These are phyloP conservation scores for Ramichloridium luteum DNA, from an alignment of 2,329 filamentous ascomycete genomes.

Conservation along the genomic window DNA sequence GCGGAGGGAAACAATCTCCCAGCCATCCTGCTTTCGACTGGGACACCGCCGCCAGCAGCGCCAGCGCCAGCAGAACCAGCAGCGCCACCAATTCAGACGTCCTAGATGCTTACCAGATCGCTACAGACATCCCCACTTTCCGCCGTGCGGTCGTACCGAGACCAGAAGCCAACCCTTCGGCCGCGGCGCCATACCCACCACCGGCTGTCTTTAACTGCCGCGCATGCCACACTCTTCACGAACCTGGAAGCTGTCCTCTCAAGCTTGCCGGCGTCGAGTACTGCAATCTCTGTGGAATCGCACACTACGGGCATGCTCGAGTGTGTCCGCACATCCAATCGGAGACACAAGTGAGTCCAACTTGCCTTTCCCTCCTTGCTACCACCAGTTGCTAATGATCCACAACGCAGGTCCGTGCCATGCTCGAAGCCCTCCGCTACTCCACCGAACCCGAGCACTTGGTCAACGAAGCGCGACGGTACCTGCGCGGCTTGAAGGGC, in stretches of 20 bases:
- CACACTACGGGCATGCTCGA: constrained; percentile 44
- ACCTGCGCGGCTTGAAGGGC: constrained; percentile 45
- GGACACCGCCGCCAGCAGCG: too few species aligned
- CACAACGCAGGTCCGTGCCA: constrained; percentile 42
- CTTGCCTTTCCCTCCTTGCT: background rate
- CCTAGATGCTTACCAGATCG: too few species aligned
- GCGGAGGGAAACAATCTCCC: too few species aligned
- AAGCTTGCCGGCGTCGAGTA: constrained; percentile 47
- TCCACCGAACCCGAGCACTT: constrained; percentile 44
- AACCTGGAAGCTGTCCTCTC: constrained; percentile 47
- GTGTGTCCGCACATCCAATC: constrained; percentile 52
- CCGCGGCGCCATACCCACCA: too few species aligned
- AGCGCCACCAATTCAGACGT: too few species aligned
- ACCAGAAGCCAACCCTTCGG: constrained; percentile 1
- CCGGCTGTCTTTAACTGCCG: constrained; percentile 38
- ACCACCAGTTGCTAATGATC: constrained; percentile 6
- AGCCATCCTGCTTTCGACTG: too few species aligned
- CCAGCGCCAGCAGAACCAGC: too few species aligned
- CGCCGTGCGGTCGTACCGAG: constrained; percentile 11
- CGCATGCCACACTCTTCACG: constrained; percentile 44
- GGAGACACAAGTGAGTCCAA: constrained; percentile 33
- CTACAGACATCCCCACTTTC: constrained; percentile 10
- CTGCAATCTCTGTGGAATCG: constrained; percentile 53
- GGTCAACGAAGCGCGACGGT: constrained; percentile 43
- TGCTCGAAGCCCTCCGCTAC: constrained; percentile 50